Evolutionary conservation across 768 basidiomycete genomes (phyloP), one percentile per base, ranked within the genome.

Genomic region (Candolleomyces eurysporus): DNA sequence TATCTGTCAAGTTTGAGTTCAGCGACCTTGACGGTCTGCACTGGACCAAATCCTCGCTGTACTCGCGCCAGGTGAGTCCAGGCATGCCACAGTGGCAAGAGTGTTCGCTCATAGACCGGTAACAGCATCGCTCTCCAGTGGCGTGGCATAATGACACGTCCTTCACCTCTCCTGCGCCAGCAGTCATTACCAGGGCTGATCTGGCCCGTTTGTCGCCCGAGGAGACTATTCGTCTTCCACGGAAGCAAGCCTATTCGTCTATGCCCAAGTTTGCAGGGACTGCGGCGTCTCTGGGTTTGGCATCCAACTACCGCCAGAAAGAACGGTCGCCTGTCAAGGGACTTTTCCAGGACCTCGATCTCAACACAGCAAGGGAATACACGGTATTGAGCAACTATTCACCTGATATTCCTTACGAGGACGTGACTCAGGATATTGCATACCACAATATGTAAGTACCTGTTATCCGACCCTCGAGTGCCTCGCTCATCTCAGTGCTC

Each of bases 1-100:
- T 68, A 21, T 76, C 77, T 5, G 85, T 87, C 39, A 87, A 87
- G 63, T 80, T 81, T 8, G 85, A 87, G 63, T 87, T 86, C 66
- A 76, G 78, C 59, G 86, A 87, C 69, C 77, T 87, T 16, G 86
- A 87, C 58, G 86, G 86, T 0, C 71, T 84, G 40, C 76, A 79
- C 42, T 84, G 84, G 85, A 70, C 78, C 17, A 73, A 73, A 49
- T 70, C 73, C 31, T 73, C 75, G 4, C 73, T 76, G 8, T 71
- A 71, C 4, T 65, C 58, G 58, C 69, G 65, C 21, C 72, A 73
- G 65, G 74, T 71, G 59, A 8, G 58, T 48, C 9, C 13, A n/a
- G 42, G n/a, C n/a, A n/a, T 43, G 42, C 42, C 42, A 43, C 42
- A 43, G 13, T n/a, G 13, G 13, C 42, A 13, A 26, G 26, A 26